Percentiles rank a stretch among this genome's conserved stretches.
Conservation (phyloP, 1,284 basidiomycete genomes). For the Microbotryum scabiosae region DNA sequence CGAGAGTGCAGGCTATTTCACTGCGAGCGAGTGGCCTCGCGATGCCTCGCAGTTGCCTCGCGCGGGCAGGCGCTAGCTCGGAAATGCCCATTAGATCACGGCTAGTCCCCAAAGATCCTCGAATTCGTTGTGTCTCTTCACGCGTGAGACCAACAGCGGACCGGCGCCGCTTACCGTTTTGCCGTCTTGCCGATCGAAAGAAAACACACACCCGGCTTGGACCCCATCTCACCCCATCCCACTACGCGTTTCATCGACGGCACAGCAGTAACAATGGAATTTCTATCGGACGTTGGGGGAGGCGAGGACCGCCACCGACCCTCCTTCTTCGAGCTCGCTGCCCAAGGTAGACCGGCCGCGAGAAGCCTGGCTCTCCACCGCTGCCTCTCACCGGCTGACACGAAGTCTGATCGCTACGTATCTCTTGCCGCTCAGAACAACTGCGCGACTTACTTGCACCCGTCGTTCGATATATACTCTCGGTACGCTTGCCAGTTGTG, state of each 20-base stretch:
- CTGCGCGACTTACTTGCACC: slow-evolving; percentile 86
- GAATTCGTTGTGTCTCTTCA: too few species aligned
- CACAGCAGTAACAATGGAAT: slow-evolving; percentile 53
- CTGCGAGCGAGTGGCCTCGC: background rate
- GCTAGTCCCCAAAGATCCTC: too few species aligned
- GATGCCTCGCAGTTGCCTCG: background rate
- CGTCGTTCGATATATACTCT: slow-evolving; percentile 87
- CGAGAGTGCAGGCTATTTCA: background rate
- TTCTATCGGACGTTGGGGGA: slow-evolving; percentile 59
- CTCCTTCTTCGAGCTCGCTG: slow-evolving; percentile 88
- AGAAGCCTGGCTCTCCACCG: background rate
- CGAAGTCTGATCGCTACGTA: background rate
- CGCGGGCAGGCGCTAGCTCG: background rate
- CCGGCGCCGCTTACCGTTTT: too few species aligned
- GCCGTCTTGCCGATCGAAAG: too few species aligned
- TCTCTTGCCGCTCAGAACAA: slow-evolving; percentile 53
- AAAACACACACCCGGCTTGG: too few species aligned
- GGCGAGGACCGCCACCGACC: slow-evolving; percentile 46
- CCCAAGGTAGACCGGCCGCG: slow-evolving; percentile 48
- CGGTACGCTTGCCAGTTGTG: slow-evolving; percentile 46
- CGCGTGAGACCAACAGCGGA: too few species aligned
- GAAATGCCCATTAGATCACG: background rate
- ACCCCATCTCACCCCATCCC: too few species aligned
- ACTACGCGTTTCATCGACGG: too few species aligned
- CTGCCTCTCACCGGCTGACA: background rate